Base-by-base conservation (phyloP, 2,329 filamentous ascomycete genomes). In the Fusarium nygamai region DNA sequence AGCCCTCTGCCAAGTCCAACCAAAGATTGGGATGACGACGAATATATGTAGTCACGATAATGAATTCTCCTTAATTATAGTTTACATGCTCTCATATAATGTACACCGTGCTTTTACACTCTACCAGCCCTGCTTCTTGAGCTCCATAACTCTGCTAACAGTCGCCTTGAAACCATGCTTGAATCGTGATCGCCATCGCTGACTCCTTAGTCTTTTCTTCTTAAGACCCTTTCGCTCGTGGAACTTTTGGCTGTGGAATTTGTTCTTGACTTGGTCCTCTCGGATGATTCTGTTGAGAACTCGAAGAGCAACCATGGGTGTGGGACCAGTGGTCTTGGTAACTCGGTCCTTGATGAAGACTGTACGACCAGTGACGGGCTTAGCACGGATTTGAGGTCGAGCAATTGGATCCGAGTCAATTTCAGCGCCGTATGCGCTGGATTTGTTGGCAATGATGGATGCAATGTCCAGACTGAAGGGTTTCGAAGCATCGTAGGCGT, bases 111-210 rank as follows among this genome's bases (percentile, higher is more conserved):
- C 41, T 72, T 72, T 68, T 75, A 44, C 38, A 43, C 41, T 63
- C 78, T 84, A 97, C 94, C 94, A 96, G 6, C 94, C 94, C 83
- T 96, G 93, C 80, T 86, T 89, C 76, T 89, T 92, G 84, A 97
- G 86, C 81, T 93, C 88, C 79, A 88, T 85, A 11, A 94, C 93
- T 74, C 93, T 86, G 46, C 78, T 80, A 13, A 94, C 88, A 17
- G 90, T 89, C 10, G 88, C 87, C 81, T 85, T 87, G 83, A 96
- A 95, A 8, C 91, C 92, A 38, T 82, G 81, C 86, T 89, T 91
- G 83, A 96, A 96, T 68, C 90, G 88, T 72, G 76, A 84, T 81
- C 89, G 87, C 92, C 93, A 95, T 70, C 93, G 86, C 85, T 92
- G 86, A 68, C 89, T 91, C 81, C 85, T 86, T 76, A 94, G 83